A percentile compares a stretch with the other conserved stretches of the same genome.
Evolutionary conservation across 2,329 filamentous ascomycete genomes (phyloP).

Genomic region (Diaporthe longicolla): DNA sequence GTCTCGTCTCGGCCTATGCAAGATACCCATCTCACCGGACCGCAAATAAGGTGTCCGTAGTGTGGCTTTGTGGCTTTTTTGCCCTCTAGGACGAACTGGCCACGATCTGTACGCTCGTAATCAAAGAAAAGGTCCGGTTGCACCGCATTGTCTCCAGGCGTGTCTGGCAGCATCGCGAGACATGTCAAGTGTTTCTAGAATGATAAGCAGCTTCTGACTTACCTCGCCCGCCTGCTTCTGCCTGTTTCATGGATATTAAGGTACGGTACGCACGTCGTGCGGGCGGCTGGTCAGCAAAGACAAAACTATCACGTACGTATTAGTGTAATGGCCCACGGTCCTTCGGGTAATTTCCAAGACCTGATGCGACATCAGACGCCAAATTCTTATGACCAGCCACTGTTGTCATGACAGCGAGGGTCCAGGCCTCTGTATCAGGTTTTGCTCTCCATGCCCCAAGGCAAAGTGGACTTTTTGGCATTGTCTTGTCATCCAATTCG

Average conservation of each 20-base stretch:
- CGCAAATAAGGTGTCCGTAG: neutral
- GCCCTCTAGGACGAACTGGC: neutral
- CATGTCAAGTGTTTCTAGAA: slow-evolving; percentile 26
- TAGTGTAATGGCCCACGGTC: neutral
- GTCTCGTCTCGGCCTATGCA: slow-evolving; percentile 24
- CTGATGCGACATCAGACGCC: neutral
- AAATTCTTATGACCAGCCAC: neutral
- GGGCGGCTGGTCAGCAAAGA: neutral
- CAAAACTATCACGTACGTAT: neutral
- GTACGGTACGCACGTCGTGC: neutral
- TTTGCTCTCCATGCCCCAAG: neutral
- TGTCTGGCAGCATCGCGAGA: slow-evolving; percentile 9
- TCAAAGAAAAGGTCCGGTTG: slow-evolving; percentile 17
- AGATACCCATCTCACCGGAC: slow-evolving; percentile 6
- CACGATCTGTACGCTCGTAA: slow-evolving; percentile 16
- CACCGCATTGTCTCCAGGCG: slow-evolving; percentile 3
- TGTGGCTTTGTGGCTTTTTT: neutral
- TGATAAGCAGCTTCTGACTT: neutral
- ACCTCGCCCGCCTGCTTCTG: slow-evolving; percentile 16
- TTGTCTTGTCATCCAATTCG: neutral
- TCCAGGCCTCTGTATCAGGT: neutral
- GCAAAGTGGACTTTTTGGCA: neutral
- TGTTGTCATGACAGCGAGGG: slow-evolving; percentile 10
- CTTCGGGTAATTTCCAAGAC: slow-evolving; percentile 28
- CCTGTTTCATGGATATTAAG: slow-evolving; percentile 26